Conservation (phyloP, 306 rosid genomes). For the Luffa acutangula region DNA sequence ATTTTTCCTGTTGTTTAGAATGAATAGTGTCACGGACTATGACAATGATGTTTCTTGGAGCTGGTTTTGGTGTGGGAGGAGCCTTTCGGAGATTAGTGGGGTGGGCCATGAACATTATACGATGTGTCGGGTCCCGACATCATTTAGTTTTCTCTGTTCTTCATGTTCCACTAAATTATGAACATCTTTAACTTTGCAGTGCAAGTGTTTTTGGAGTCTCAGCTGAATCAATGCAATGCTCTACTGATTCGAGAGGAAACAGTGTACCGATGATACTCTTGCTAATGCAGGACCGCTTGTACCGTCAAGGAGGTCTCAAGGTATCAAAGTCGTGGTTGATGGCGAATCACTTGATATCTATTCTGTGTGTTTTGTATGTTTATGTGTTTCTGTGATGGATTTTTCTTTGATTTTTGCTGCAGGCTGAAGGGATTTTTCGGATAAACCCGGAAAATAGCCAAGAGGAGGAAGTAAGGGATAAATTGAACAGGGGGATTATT, state of each 20-base stretch:
- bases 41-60: not conserved
- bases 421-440: constrained; percentile 92
- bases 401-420: not conserved
- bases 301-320: constrained; percentile 81
- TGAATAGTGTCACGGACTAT: not conserved
- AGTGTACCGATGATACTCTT: constrained; percentile 83
- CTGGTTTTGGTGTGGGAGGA: not conserved
- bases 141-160: constrained; percentile 1
- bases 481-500: constrained; percentile 72
- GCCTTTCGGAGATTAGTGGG: not conserved
- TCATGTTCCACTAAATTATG: constrained; percentile 15
- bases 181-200: constrained; percentile 31
- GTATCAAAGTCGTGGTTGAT: constrained; percentile 19
- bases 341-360: not conserved
- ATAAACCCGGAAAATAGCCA: constrained; percentile 83
- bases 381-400: not conserved
- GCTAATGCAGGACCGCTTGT: constrained; percentile 88
- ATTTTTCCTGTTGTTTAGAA: not conserved
- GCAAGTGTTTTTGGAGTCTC: constrained; percentile 89
- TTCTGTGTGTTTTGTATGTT: not conserved
- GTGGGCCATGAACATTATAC: not conserved
- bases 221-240: constrained; percentile 92
- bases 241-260: constrained; percentile 77
- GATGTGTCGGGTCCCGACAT: not conserved
- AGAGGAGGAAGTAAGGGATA: constrained; percentile 77